Evolutionary conservation across 164 flowering plant species (phyloP).

Genomic region (Tetrastigma voinierianum): DNA sequence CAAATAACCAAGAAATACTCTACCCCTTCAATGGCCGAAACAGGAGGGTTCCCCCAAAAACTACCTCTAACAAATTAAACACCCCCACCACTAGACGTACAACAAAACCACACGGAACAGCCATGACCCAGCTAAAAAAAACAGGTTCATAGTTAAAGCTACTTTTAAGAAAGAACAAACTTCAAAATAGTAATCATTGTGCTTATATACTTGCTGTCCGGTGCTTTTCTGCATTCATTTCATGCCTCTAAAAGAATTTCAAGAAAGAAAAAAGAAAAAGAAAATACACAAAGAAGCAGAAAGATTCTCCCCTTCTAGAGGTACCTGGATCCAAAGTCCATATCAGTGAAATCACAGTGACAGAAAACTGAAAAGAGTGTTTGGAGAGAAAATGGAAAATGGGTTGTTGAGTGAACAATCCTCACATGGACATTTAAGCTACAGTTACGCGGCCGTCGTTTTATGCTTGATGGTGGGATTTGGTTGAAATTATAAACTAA

Average conservation of each 20-base stretch:
- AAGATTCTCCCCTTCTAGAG: background rate
- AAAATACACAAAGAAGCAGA: background rate
- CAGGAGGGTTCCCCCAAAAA: background rate
- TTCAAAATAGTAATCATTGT: too few species aligned
- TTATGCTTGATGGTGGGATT: constrained; percentile 14
- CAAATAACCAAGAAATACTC: background rate
- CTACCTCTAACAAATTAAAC: too few species aligned
- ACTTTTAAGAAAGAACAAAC: too few species aligned
- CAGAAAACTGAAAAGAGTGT: background rate
- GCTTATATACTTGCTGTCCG: too few species aligned
- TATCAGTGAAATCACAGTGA: background rate
- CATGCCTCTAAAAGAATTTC: too few species aligned
- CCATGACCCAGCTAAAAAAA: too few species aligned
- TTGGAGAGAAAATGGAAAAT: background rate
- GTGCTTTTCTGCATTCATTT: too few species aligned
- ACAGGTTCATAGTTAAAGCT: too few species aligned
- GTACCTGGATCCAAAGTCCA: background rate
- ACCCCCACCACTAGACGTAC: too few species aligned
- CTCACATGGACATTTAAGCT: background rate
- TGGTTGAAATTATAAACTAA: constrained; percentile 17
- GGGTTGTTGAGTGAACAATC: background rate
- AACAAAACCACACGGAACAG: too few species aligned
- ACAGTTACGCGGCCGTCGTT: background rate
- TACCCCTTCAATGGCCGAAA: background rate
- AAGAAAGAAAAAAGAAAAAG: background rate